These are phyloP conservation scores for Teratosphaeriaceae sp. DNA, from an alignment of 2,329 filamentous ascomycete species.

Conservation along the genomic window DNA sequence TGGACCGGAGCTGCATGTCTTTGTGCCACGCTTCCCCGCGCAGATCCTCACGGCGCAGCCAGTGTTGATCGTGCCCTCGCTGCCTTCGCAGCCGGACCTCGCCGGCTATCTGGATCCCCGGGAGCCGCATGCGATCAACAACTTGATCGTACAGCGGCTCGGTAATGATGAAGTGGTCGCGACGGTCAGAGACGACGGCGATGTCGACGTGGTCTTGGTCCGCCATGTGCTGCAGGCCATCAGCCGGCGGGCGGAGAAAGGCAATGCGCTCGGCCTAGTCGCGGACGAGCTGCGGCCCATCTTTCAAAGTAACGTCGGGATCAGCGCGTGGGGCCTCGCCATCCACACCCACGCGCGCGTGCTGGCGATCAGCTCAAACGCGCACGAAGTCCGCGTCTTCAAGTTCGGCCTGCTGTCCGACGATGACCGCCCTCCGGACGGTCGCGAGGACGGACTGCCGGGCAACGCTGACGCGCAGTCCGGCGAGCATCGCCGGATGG, in stretches of 20 bases:
- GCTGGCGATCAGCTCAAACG: constrained; percentile 80
- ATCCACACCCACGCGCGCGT: constrained; percentile 75
- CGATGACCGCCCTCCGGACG: constrained; percentile 3
- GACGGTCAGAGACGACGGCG: constrained; percentile 52
- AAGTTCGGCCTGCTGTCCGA: constrained; percentile 49
- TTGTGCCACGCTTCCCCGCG: constrained; percentile 37
- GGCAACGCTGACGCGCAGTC: constrained; percentile 6
- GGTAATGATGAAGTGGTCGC: constrained; percentile 43
- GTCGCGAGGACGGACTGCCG: constrained; percentile 7
- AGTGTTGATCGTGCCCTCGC: constrained; percentile 33
- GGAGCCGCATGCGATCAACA: constrained; percentile 39
- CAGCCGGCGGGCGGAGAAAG: constrained; percentile 25
- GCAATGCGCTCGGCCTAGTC: constrained; percentile 28
- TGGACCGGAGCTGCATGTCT: constrained; percentile 34
- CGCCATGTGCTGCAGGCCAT: constrained; percentile 30
- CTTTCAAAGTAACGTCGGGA: constrained; percentile 68
- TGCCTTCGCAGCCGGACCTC: constrained; percentile 26
- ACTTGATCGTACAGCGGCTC: constrained; percentile 37
- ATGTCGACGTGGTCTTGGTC: constrained; percentile 40
- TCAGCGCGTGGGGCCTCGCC: constrained; percentile 82
- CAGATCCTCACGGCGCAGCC: constrained; percentile 33
- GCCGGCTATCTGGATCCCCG: constrained; percentile 30
- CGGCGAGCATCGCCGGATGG: constrained; percentile 19
- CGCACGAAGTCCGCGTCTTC: constrained; percentile 50
- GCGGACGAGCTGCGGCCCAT: constrained; percentile 47